A percentile compares a stretch with the other conserved stretches of the same genome.
Evolutionary conservation across 306 rosid species (phyloP).

Genomic region (Gleditsia sinensis): DNA sequence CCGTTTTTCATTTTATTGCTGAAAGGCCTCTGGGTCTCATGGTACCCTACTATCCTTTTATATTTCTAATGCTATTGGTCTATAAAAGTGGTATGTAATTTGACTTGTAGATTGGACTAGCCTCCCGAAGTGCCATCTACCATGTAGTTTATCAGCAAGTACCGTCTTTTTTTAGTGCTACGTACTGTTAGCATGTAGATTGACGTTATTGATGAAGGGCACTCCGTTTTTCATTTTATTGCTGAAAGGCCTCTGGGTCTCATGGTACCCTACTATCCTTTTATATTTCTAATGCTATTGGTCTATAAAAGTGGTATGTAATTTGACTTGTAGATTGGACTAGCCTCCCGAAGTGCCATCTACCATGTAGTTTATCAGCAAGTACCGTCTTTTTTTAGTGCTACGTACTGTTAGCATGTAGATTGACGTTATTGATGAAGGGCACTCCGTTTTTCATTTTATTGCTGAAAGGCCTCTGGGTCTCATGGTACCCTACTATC

Average conservation of each 20-base stretch:
- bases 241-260: no score
- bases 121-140: no score
- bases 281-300: background rate
- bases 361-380: no score
- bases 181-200: background rate
- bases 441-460: background rate
- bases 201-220: background rate
- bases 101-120: slow-evolving; percentile 13
- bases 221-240: background rate
- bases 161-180: background rate
- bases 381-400: background rate
- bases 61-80: background rate
- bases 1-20: no score
- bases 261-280: background rate
- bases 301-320: slow-evolving; percentile 11
- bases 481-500: no score
- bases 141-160: no score
- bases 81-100: slow-evolving; percentile 17
- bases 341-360: background rate
- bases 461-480: no score
- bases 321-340: slow-evolving; percentile 13
- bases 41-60: background rate
- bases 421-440: background rate
- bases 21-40: no score
- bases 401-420: background rate